These are phyloP conservation scores for Dunaliella sp. DNA, from an alignment of 139 green algal genomes.

Conservation along the genomic window DNA sequence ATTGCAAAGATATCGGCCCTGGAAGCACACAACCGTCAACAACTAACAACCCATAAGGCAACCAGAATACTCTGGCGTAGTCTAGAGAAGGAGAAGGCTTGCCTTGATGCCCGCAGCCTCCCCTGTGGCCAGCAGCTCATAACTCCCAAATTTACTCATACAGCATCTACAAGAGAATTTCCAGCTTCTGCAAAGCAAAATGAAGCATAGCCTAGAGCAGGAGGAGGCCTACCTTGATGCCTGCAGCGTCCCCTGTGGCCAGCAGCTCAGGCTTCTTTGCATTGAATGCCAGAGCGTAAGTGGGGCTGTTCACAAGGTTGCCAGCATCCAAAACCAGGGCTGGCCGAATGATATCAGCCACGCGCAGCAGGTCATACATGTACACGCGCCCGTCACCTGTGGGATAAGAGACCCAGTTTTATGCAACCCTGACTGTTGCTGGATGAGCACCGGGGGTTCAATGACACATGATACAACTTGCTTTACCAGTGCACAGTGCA, in stretches of 20 bases:
- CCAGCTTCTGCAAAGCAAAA: neutral
- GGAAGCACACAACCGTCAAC: neutral
- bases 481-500: too few species aligned
- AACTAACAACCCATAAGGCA: neutral
- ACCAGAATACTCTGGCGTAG: too few species aligned
- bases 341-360: conserved; percentile 12
- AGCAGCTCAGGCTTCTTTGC: conserved; percentile 38
- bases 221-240: conserved; percentile 30
- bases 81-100: neutral
- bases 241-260: conserved; percentile 36
- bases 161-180: neutral
- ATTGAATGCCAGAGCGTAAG: conserved; percentile 59
- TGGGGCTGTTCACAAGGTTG: conserved; percentile 14
- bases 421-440: too few species aligned
- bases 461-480: too few species aligned
- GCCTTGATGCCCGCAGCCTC: neutral
- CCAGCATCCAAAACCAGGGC: conserved; percentile 27
- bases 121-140: neutral
- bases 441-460: too few species aligned
- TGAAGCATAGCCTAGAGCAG: neutral
- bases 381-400: conserved; percentile 58
- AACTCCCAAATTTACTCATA: neutral
- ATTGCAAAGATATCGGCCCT: too few species aligned
- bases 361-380: conserved; percentile 63
- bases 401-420: too few species aligned